Evolutionary conservation across 495 filamentous ascomycete genomes (phyloP).

Genomic region (Daldinia decipiens): DNA sequence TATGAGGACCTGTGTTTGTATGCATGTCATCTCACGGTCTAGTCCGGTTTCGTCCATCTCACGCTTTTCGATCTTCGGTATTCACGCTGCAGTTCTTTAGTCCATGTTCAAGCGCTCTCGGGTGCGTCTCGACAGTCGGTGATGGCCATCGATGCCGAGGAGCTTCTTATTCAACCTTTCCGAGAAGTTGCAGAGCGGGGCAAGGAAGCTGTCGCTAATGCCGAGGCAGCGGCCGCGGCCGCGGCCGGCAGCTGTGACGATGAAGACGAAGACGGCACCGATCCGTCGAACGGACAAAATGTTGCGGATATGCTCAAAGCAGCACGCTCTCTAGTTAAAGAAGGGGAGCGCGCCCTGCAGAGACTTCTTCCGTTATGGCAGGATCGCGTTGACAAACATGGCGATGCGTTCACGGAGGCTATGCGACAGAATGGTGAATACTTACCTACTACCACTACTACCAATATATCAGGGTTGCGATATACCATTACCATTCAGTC

Average conservation of each 20-base stretch:
- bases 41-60: constrained; percentile 29
- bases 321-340: constrained; percentile 46
- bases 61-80: constrained; percentile 12
- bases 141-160: constrained; percentile 52
- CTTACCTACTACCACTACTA: constrained; percentile 5
- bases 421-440: constrained; percentile 52
- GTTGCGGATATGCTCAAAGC: constrained; percentile 44
- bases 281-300: constrained; percentile 15
- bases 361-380: constrained; percentile 51
- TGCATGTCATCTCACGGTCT: constrained; percentile 23
- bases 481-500: not conserved
- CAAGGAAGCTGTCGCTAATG: constrained; percentile 49
- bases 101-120: constrained; percentile 31
- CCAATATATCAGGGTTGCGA: not conserved
- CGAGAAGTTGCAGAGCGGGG: constrained; percentile 50
- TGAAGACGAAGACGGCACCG: constrained; percentile 27
- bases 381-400: constrained; percentile 48
- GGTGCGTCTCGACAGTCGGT: constrained; percentile 33
- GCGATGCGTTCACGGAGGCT: constrained; percentile 48
- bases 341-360: constrained; percentile 51
- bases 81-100: constrained; percentile 3
- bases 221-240: constrained; percentile 41
- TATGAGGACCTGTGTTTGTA: constrained; percentile 20
- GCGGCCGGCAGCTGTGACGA: constrained; percentile 23
- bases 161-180: constrained; percentile 53